phyloP scores from a whole-genome alignment of 805 yeast species.

The Torulaspora gathmanii region DNA sequence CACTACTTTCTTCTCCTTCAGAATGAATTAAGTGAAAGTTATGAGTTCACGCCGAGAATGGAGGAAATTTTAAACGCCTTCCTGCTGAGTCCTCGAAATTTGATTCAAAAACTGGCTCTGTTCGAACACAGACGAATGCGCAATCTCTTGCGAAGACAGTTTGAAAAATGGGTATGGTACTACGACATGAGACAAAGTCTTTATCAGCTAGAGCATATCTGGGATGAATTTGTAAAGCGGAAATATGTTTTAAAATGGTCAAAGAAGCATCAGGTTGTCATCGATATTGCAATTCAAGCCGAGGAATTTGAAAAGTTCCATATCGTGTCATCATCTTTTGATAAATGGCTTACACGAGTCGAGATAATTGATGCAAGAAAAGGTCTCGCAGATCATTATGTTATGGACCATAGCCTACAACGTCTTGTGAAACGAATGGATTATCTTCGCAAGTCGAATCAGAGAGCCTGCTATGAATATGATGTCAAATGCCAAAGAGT shows the following conservation, averaged over 20 bases:
- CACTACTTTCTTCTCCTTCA: conserved; percentile 19
- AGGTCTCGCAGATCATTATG: conserved; percentile 25
- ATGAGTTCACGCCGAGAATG: conserved; percentile 16
- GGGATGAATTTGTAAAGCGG: conserved; percentile 16
- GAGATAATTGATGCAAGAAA: conserved; percentile 19
- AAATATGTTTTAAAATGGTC: conserved; percentile 16
- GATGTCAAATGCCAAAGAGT: not conserved
- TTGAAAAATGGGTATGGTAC: conserved; percentile 20
- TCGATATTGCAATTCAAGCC: conserved; percentile 12
- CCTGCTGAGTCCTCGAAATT: conserved; percentile 25
- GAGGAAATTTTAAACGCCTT: conserved; percentile 20
- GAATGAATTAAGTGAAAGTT: conserved; percentile 22
- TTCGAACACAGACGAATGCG: conserved; percentile 16
- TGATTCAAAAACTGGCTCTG: conserved; percentile 22
- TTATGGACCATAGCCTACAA: conserved; percentile 19
- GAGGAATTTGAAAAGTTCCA: conserved; percentile 16
- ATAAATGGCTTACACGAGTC: conserved; percentile 16
- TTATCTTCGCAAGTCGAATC: not conserved
- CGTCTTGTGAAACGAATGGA: conserved; percentile 11
- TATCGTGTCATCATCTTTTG: conserved; percentile 17
- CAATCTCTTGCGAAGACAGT: conserved; percentile 7
- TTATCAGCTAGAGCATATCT: conserved; percentile 11
- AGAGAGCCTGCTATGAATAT: not conserved
- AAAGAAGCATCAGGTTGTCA: conserved; percentile 4
- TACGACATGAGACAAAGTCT: conserved; percentile 12